Evolutionary conservation across 2,329 filamentous ascomycete genomes (phyloP).

Genomic region (Epichloe amarillans): DNA sequence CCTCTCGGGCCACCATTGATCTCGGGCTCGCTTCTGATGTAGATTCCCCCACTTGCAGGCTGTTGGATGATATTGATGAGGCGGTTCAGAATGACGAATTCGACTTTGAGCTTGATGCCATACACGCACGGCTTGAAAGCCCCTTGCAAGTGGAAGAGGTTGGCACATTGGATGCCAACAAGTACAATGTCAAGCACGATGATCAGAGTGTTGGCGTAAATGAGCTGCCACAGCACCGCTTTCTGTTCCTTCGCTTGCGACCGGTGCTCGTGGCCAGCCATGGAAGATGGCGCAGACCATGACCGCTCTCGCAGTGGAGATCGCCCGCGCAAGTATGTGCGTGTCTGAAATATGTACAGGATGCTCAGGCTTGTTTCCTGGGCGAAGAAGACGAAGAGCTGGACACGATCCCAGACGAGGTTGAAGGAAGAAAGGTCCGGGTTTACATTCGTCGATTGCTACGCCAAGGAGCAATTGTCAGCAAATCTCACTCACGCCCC

Average conservation of each 20-base stretch:
- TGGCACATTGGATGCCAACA: conserved; percentile 22
- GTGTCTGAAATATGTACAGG: conserved; percentile 29
- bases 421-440: conserved; percentile 14
- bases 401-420: conserved; percentile 34
- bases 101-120: conserved; percentile 26
- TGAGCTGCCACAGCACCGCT: conserved; percentile 22
- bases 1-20: background rate
- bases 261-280: conserved; percentile 15
- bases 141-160: conserved; percentile 23
- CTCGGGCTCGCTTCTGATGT: background rate
- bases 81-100: conserved; percentile 26
- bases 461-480: background rate
- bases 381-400: conserved; percentile 38
- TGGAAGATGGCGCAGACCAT: conserved; percentile 31
- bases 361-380: conserved; percentile 38
- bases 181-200: conserved; percentile 32
- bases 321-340: conserved; percentile 6
- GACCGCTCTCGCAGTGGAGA: conserved; percentile 5
- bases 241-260: conserved; percentile 10
- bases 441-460: conserved; percentile 16
- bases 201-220: conserved; percentile 32
- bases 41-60: background rate
- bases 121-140: conserved; percentile 25
- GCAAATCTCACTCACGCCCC: background rate
- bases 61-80: conserved; percentile 17